These are phyloP conservation scores for Yarrowia divulgata DNA, from an alignment of 805 yeast species.

Conservation along the genomic window DNA sequence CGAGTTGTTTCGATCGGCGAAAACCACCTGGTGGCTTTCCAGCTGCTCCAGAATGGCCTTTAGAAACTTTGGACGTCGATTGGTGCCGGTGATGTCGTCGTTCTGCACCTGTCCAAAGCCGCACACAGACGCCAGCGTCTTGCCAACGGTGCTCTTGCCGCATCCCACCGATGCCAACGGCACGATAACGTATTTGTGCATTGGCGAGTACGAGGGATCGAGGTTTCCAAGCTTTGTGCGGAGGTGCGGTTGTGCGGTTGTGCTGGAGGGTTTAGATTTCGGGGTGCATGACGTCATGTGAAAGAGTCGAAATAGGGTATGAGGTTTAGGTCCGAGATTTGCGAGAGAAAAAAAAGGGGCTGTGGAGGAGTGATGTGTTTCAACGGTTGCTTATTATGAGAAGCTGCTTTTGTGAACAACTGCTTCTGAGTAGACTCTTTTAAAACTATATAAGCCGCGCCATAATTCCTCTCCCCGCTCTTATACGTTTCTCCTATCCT, in stretches of 20 bases:
- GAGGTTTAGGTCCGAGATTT: constrained; percentile 1
- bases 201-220: background rate
- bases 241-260: background rate
- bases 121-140: constrained; percentile 62
- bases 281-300: constrained; percentile 7
- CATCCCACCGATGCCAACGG: constrained; percentile 94
- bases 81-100: constrained; percentile 58
- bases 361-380: too few species aligned
- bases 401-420: too few species aligned
- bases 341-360: too few species aligned
- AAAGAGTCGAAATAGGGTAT: background rate
- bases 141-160: constrained; percentile 87
- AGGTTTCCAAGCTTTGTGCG: too few species aligned
- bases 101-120: constrained; percentile 84
- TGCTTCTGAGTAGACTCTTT: too few species aligned
- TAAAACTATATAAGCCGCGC: too few species aligned
- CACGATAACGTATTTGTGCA: constrained; percentile 61
- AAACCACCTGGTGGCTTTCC: constrained; percentile 51
- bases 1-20: constrained; percentile 87
- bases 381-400: too few species aligned
- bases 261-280: background rate
- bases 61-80: constrained; percentile 44
- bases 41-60: constrained; percentile 10
- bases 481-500: too few species aligned
- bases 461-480: too few species aligned